These are phyloP conservation scores for Didymella pinodella DNA, from an alignment of 2,329 filamentous ascomycete genomes.

Conservation along the genomic window DNA sequence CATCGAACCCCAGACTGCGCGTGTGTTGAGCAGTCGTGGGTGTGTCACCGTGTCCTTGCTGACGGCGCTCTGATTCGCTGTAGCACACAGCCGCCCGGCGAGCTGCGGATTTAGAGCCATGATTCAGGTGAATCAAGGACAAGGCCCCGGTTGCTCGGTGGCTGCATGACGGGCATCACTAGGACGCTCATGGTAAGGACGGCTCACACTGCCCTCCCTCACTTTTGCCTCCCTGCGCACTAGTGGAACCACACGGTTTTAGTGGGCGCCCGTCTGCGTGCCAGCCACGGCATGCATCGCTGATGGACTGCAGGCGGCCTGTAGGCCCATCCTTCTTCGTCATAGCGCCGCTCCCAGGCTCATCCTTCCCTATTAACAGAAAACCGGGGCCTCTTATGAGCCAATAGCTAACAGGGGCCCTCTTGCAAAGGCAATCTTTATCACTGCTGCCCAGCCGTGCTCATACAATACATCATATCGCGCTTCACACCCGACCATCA, in stretches of 20 bases:
- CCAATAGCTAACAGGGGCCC: slow-evolving; percentile 40
- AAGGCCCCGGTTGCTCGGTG: slow-evolving; percentile 31
- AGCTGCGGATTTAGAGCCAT: slow-evolving; percentile 33
- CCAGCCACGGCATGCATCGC: slow-evolving; percentile 40
- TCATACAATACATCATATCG: slow-evolving; percentile 49
- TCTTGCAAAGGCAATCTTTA: slow-evolving; percentile 36
- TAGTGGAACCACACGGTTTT: slow-evolving; percentile 37
- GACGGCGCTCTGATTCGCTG: slow-evolving; percentile 31
- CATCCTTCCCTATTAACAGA: slow-evolving; percentile 51
- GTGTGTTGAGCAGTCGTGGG: slow-evolving; percentile 28
- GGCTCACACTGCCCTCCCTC: slow-evolving; percentile 32
- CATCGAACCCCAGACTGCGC: slow-evolving; percentile 35
- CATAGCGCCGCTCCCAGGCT: slow-evolving; percentile 46
- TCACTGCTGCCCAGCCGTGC: slow-evolving; percentile 48
- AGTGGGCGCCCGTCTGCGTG: slow-evolving; percentile 35
- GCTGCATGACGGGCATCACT: slow-evolving; percentile 32
- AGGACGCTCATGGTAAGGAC: slow-evolving; percentile 26
- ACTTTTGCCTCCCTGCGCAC: slow-evolving; percentile 38
- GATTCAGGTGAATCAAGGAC: slow-evolving; percentile 38
- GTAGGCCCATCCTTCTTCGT: slow-evolving; percentile 48
- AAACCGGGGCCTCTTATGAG: slow-evolving; percentile 37
- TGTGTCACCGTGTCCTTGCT: slow-evolving; percentile 36
- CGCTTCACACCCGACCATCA: slow-evolving; percentile 39
- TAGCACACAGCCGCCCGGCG: slow-evolving; percentile 35
- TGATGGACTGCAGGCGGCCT: slow-evolving; percentile 42